Base-by-base conservation (phyloP, 306 rosid species). In the Cucumis melo region DNA sequence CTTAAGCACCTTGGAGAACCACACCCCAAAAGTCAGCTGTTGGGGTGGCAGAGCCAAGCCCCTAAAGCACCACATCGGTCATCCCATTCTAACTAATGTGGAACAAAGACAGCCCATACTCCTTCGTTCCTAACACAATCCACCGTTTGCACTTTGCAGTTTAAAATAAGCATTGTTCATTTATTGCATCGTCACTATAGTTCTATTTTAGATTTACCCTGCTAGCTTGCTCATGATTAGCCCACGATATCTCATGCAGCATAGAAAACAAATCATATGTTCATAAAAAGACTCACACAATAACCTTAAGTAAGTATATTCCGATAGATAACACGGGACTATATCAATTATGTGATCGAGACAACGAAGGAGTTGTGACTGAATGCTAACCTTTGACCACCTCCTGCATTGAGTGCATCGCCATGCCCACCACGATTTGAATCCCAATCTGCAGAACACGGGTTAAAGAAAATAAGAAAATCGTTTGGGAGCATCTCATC, bases 361-460 rank as follows among this genome's bases (percentile, higher is more conserved):
- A 29, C 41, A 19, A 48, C 3, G 53, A 73, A 13, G 15, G 62
- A 27, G 14, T 14, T 20, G 27, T 24, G 58, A 73, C 56, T 20
- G 59, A 61, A 66, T 42, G 36, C 87, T 75, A 78, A 87, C 91
- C 91, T 87, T 80, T 82, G 89, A 36, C 77, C 50, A 36, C 54
- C 74, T 64, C 87, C 87, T 42, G 81, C 55, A 56, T 74, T 73
- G 42, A 82, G 81, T 58, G 84, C 66, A 61, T 87, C 89, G 19
- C 82, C 85, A 78, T 65, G 83, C 39, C 83, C 88, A 79, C 83
- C 87, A 42, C 86, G 85, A 32, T 70, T 83, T 13, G 91, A 65
- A 73, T 86, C 91, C 83, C 88, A 82, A 39, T 85, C 89, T 87
- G 81, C 32, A 53, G 44, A 57, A 24, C 29, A 53, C 24, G 20